Evolutionary conservation across 768 basidiomycete species (phyloP).

Genomic region (Austroboletus eburneus): DNA sequence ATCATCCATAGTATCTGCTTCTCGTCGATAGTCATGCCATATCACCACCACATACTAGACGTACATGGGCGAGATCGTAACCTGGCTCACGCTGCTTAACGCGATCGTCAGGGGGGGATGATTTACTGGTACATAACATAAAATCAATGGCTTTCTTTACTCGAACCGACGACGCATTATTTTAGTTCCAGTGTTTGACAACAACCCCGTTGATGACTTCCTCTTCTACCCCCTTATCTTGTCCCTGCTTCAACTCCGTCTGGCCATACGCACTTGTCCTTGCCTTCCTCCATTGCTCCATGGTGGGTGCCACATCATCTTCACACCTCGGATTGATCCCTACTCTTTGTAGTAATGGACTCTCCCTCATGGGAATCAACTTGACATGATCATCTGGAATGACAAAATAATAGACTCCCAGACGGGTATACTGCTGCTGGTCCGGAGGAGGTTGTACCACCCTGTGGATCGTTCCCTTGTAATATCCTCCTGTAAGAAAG

Average conservation of each 20-base stretch:
- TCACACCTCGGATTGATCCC: slow-evolving; percentile 39
- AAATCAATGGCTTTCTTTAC: too few species aligned
- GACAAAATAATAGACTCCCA: slow-evolving; percentile 58
- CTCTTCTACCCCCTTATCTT: slow-evolving; percentile 46
- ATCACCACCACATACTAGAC: too few species aligned
- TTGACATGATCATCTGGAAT: slow-evolving; percentile 47
- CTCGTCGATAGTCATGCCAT: too few species aligned
- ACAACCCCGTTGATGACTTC: slow-evolving; percentile 51
- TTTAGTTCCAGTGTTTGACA: slow-evolving; percentile 55
- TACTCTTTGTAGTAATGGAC: slow-evolving; percentile 44
- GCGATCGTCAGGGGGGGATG: too few species aligned
- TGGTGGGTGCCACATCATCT: slow-evolving; percentile 43
- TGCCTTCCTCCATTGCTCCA: slow-evolving; percentile 49
- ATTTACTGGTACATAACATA: too few species aligned
- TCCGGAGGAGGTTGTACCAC: slow-evolving; percentile 57
- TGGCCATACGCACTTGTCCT: slow-evolving; percentile 52
- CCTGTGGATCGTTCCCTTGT: slow-evolving; percentile 57
- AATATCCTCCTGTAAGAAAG: slow-evolving; percentile 58
- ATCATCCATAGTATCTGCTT: too few species aligned
- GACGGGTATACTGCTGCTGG: slow-evolving; percentile 45
- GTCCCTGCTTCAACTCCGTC: slow-evolving; percentile 38
- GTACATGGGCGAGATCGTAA: too few species aligned
- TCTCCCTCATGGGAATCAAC: slow-evolving; percentile 42
- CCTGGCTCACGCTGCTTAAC: too few species aligned
- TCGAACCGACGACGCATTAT: too few species aligned